Evolutionary conservation across 169 alveolate species (phyloP).

Genomic region (Toxoplasma gondii): DNA sequence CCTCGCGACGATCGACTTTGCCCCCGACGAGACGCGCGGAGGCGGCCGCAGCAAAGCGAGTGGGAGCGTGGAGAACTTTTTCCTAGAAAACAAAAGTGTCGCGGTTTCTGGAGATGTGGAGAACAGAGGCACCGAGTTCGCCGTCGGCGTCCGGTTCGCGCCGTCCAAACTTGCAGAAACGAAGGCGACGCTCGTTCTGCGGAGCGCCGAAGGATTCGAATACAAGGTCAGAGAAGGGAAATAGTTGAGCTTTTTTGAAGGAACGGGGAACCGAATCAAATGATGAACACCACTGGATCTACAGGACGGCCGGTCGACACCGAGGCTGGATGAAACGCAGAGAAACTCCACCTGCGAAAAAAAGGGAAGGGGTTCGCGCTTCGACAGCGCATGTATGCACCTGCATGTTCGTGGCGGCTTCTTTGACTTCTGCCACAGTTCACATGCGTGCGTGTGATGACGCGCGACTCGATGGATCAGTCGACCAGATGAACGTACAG

Average conservation of each 20-base stretch:
- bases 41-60: background rate
- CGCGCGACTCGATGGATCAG: no score
- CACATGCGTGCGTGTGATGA: no score
- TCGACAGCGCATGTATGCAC: no score
- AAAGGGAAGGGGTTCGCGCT: no score
- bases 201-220: slow-evolving; percentile 70
- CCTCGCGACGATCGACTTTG: slow-evolving; percentile 45
- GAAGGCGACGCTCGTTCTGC: slow-evolving; percentile 69
- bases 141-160: slow-evolving; percentile 61
- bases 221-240: slow-evolving; percentile 50
- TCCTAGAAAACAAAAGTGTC: slow-evolving; percentile 50
- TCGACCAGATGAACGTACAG: no score
- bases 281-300: background rate
- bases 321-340: background rate
- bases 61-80: slow-evolving; percentile 34
- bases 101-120: slow-evolving; percentile 45
- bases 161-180: slow-evolving; percentile 73
- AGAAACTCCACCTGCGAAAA: no score
- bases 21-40: slow-evolving; percentile 17
- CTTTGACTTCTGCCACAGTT: no score
- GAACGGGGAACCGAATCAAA: background rate
- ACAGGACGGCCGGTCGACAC: background rate
- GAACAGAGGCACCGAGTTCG: slow-evolving; percentile 56
- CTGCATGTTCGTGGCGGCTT: no score
- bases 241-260: no score